Percentiles rank a stretch among this genome's conserved stretches.
Evolutionary conservation across 1,284 basidiomycete species (phyloP).

Genomic region (Xerocomus amazonicus): DNA sequence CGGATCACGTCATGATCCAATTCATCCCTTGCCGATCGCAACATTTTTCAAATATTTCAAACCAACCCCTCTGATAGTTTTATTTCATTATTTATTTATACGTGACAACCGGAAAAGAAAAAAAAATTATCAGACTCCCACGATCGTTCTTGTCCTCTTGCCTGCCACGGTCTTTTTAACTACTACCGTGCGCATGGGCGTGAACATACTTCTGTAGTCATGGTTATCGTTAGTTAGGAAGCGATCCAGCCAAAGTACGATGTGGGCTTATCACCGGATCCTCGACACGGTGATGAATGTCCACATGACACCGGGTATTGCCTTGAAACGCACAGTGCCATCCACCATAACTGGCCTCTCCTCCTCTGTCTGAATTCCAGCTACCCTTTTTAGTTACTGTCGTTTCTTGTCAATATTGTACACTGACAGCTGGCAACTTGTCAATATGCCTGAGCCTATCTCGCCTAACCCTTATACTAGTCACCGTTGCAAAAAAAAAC

Average conservation of each 20-base stretch:
- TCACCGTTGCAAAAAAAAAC: too few species aligned
- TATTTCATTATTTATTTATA: background rate
- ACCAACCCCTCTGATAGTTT: slow-evolving; percentile 1
- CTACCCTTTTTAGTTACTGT: too few species aligned
- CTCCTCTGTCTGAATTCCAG: too few species aligned
- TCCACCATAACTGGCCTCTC: too few species aligned
- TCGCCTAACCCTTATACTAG: too few species aligned
- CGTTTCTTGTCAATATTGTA: background rate
- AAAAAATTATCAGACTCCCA: background rate
- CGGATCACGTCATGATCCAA: slow-evolving; percentile 33
- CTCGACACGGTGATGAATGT: slow-evolving; percentile 7
- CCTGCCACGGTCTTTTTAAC: too few species aligned
- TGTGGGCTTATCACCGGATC: background rate
- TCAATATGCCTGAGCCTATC: background rate
- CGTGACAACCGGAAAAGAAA: background rate
- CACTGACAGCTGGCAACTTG: background rate
- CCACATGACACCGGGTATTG: slow-evolving; percentile 14
- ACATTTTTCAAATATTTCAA: slow-evolving; percentile 22
- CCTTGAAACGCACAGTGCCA: too few species aligned
- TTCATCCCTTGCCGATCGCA: slow-evolving; percentile 30
- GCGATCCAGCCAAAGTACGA: too few species aligned
- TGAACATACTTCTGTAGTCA: too few species aligned
- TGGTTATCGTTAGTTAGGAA: background rate
- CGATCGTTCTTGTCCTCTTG: too few species aligned
- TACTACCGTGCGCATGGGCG: too few species aligned